Evolutionary conservation across 2,329 filamentous ascomycete species (phyloP), one percentile per base, ranked within the genome.

Genomic region (Arthrobotrys sinensis): DNA sequence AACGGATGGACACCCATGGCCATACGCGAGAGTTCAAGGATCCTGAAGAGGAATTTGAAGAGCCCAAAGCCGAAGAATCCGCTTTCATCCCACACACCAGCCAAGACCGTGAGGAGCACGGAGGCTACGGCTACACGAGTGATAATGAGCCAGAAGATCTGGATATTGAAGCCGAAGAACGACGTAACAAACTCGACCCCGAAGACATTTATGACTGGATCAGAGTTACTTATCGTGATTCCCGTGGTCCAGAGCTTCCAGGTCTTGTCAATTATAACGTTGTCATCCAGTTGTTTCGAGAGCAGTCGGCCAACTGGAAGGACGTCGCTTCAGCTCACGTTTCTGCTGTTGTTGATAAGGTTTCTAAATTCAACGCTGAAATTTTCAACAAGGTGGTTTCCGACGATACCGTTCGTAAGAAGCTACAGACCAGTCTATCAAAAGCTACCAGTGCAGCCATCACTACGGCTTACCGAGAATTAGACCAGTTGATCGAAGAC

Each of bases 281-380:
- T 12, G 81, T 90, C 0, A 82, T 85, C 0, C 83, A 81, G 0
- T 83, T 85, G 0, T 89, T 91, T 82, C 85, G 86, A 32, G 85
- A 86, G 38, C 89, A 91, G 71, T 86, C 89, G 0, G 78, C 80
- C 11, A 89, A 88, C 14, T 91, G 90, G 90, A 80, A 84, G 0
- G 55, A 75, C 0, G 81, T 91, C 0, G 85, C 87, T 0, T 73
- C 85, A 0, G 84, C 84, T 0, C 88, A 90, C 76, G 84, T 89
- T 4, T 86, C 48, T 0, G 28, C 19, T 1, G 79, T 81, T 6
- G 72, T 72, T 14, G 24, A 69, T 14, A 48, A 14, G 1, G 79
- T 82, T 5, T 64, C 73, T 32, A 65, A 19, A 11, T 81, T 88
- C 82, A 87, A 90, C 63, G 63, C 72, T 1, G 81, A 80, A 0